Base-by-base conservation (phyloP, 2,329 filamentous ascomycete genomes). In the Penicillium paneum region DNA sequence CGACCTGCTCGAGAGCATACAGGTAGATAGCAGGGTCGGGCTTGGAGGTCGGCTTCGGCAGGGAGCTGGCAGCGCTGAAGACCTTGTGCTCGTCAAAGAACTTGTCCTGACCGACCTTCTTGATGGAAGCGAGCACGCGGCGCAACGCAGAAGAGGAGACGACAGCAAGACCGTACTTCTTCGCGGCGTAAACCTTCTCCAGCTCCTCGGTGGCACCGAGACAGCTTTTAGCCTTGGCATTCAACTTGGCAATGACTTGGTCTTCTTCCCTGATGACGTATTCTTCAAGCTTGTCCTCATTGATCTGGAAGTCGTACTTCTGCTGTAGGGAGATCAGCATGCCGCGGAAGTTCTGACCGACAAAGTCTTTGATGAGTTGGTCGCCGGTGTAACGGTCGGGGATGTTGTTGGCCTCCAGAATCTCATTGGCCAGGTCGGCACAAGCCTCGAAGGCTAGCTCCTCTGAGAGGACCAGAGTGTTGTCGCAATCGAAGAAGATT, bases 331-430 rank as follows among this genome's bases (percentile, higher is more conserved):
- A 85, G 55, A 79, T 75, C 76, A 96, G 86, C 90, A 96, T 96
- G 75, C 90, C 90, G 64, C 91, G 90, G 83, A 96, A 96, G 82
- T 95, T 96, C 74, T 94, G 88, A 66, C 92, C 91, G 65, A 96
- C 90, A 68, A 95, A 96, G 77, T 96, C 89, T 64, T 81, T 79
- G 76, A 96, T 89, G 60, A 96, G 86, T 56, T 85, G 81, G 44
- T 86, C 83, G 68, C 88, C 88, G 4, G 89, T 91, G 79, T 95
- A 96, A 70, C 82, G 84, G 64, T 84, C 80, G 26, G 79, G 68
- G 66, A 90, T 79, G 65, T 80, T 77, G 68, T 87, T 81, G 68
- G 82, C 81, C 65, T 81, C 80, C 71, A 93, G 85, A 72, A 96
- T 90, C 74, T 91, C 81, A 78, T 96, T 96, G 80, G 91, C 88